phyloP scores from a whole-genome alignment of 176 grass and related monocot genomes.

The Avena atlantica region DNA sequence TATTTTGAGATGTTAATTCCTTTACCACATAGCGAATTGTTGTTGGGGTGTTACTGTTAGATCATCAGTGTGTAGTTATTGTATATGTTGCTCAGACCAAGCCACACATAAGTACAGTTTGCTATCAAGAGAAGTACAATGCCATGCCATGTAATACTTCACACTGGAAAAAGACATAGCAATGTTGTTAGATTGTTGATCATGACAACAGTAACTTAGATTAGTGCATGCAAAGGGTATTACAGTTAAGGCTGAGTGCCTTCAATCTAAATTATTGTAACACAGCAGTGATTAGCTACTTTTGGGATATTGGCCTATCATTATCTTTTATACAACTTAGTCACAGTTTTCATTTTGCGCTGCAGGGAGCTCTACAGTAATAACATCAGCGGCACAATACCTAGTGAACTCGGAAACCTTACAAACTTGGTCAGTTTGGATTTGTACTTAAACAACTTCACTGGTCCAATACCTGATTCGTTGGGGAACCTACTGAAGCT shows the following conservation, averaged over 20 bases:
- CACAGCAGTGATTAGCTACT: not conserved
- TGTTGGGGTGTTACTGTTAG: not conserved
- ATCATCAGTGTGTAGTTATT: not conserved
- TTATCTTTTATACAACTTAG: not conserved
- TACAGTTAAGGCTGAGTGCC: conserved; percentile 2
- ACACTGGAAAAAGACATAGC: not conserved
- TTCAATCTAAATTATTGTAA: not conserved
- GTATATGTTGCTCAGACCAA: not conserved
- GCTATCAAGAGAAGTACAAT: conserved; percentile 16
- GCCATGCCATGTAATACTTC: not conserved
- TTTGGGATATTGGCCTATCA: not conserved
- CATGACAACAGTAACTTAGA: conserved; percentile 5
- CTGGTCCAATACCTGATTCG: conserved; percentile 73
- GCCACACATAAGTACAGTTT: not conserved
- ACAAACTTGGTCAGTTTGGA: conserved; percentile 94
- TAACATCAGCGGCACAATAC: conserved; percentile 84
- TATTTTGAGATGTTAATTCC: not conserved
- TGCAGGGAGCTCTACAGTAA: conserved; percentile 94
- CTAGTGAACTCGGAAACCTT: conserved; percentile 81
- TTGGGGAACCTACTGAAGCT: conserved; percentile 84
- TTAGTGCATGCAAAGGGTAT: conserved; percentile 15
- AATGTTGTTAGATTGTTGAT: conserved; percentile 27
- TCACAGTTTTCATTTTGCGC: conserved; percentile 42
- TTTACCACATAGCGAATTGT: conserved; percentile 20
- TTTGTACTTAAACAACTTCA: conserved; percentile 89